A percentile compares a stretch with the other conserved stretches of the same genome.
Conservation (phyloP, 208 protist genomes). For the Borovskyia barvae region DNA sequence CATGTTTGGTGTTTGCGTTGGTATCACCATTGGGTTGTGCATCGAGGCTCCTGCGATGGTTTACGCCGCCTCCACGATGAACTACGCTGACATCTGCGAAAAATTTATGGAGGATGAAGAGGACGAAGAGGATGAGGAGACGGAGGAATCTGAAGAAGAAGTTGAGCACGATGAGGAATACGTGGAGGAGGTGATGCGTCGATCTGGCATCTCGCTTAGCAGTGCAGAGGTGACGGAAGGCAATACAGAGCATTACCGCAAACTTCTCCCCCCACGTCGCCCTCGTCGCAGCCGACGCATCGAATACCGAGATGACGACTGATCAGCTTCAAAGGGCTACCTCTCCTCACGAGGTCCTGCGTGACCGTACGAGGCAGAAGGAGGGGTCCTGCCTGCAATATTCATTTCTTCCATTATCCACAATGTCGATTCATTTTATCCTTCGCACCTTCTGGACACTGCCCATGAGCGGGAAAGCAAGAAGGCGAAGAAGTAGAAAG, state of each 20-base stretch:
- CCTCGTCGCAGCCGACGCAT: constrained; percentile 24
- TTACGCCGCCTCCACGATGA: constrained; percentile 43
- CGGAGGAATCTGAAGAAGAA: constrained; percentile 45
- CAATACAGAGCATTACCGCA: constrained; percentile 43
- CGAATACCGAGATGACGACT: constrained; percentile 37
- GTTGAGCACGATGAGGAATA: constrained; percentile 59
- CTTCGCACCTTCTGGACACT: too few species aligned
- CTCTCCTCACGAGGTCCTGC: too few species aligned
- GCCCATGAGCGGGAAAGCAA: too few species aligned
- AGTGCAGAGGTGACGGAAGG: constrained; percentile 24
- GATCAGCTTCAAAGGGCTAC: too few species aligned
- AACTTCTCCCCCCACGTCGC: constrained; percentile 41
- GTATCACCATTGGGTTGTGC: constrained; percentile 74
- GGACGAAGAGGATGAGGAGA: constrained; percentile 46
- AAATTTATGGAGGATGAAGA: constrained; percentile 61
- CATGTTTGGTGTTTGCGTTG: constrained; percentile 70
- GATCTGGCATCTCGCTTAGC: constrained; percentile 63
- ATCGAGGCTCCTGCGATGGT: constrained; percentile 83
- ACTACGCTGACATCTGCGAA: constrained; percentile 68
- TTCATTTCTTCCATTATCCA: too few species aligned
- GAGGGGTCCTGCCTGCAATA: too few species aligned
- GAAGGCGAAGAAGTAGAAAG: too few species aligned
- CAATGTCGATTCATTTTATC: too few species aligned
- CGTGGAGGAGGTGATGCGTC: constrained; percentile 73
- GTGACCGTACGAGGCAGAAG: too few species aligned